phyloP scores from a whole-genome alignment of 139 green algal species.

The Chlorella sorokiniana region DNA sequence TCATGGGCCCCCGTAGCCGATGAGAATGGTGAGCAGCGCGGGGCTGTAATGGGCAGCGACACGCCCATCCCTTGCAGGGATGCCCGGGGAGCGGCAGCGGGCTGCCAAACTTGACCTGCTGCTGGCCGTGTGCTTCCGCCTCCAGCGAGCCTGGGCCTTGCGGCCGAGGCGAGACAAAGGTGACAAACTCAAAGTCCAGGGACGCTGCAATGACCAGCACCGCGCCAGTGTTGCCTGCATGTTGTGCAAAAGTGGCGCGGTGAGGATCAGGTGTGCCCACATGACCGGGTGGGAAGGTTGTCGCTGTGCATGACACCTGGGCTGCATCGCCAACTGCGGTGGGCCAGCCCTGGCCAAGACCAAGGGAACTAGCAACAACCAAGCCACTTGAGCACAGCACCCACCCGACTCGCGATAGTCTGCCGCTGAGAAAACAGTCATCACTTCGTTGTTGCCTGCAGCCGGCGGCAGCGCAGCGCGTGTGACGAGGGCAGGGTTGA shows the following conservation, averaged over 20 bases:
- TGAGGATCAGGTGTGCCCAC: not conserved
- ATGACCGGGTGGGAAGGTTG: no score
- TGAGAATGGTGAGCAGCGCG: not conserved
- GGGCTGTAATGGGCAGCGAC: not conserved
- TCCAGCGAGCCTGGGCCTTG: not conserved
- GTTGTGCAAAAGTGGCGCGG: not conserved
- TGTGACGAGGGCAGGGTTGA: no score
- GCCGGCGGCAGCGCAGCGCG: no score
- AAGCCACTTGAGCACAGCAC: not conserved
- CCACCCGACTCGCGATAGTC: constrained; percentile 32
- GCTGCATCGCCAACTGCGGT: no score
- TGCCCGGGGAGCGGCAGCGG: not conserved
- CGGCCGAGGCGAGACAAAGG: not conserved
- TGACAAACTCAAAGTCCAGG: constrained; percentile 15
- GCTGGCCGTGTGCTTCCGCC: not conserved
- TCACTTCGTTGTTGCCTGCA: constrained; percentile 31
- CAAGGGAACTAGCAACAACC: not conserved
- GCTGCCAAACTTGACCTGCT: constrained; percentile 2
- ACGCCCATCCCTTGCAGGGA: not conserved
- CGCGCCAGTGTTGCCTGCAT: constrained; percentile 23
- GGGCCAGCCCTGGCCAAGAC: no score
- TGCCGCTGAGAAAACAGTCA: constrained; percentile 31
- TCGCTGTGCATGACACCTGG: no score
- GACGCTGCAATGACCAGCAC: constrained; percentile 9
- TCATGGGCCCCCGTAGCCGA: no score